phyloP scores from a whole-genome alignment of 2,329 filamentous ascomycete species.

The Fusarium paranaense region DNA sequence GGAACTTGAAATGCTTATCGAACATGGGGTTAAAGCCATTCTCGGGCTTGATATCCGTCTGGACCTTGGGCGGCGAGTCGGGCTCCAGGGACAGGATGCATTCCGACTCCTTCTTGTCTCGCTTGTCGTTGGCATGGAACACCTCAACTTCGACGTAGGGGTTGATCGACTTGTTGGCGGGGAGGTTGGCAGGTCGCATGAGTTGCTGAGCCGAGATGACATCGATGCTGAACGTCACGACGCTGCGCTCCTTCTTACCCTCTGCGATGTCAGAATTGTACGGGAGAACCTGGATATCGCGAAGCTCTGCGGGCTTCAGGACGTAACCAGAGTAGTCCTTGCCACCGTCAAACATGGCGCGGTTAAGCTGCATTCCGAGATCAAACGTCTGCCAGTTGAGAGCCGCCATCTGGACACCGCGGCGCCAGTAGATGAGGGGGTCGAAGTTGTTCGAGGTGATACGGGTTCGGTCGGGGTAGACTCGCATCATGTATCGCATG shows the following conservation, averaged over 20 bases:
- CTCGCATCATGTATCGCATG: constrained; percentile 89
- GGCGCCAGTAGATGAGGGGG: constrained; percentile 91
- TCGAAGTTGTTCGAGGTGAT: constrained; percentile 94
- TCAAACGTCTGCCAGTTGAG: constrained; percentile 99
- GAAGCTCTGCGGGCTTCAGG: constrained; percentile 88
- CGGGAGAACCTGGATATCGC: constrained; percentile 73
- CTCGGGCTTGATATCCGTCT: constrained; percentile 83
- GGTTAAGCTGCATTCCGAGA: constrained; percentile 93
- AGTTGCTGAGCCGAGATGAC: constrained; percentile 95
- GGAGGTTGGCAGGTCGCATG: constrained; percentile 81
- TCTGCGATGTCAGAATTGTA: constrained; percentile 62
- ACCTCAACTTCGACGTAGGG: constrained; percentile 96
- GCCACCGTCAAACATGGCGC: constrained; percentile 95
- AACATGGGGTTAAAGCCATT: constrained; percentile 97
- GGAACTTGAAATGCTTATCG: constrained; percentile 81
- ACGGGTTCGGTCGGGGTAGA: constrained; percentile 87
- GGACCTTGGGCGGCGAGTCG: constrained; percentile 76
- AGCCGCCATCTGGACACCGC: constrained; percentile 96
- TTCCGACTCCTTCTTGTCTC: constrained; percentile 83
- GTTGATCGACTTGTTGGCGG: constrained; percentile 81
- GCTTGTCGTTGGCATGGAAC: constrained; percentile 92
- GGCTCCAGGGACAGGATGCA: constrained; percentile 60
- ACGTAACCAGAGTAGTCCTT: constrained; percentile 91
- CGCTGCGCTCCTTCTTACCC: constrained; percentile 80
- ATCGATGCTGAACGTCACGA: constrained; percentile 86